A percentile compares a stretch with the other conserved stretches of the same genome.
Conservation (phyloP, 495 filamentous ascomycete genomes). For the Chaetomium tenue region DNA sequence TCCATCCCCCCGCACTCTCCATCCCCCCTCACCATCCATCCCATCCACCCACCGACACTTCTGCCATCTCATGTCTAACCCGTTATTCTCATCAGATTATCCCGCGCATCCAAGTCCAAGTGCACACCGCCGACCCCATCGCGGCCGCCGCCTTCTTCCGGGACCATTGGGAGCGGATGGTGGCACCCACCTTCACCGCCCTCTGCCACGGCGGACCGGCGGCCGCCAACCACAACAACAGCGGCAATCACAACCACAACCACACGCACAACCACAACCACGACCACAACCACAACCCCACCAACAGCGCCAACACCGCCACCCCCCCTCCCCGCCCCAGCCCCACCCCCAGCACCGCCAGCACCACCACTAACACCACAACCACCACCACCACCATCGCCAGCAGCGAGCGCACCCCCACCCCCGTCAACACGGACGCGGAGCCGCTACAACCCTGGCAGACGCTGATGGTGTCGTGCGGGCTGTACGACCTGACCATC, state of each 20-base stretch:
- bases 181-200: not conserved
- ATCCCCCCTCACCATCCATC: not conserved
- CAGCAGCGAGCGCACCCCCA: not conserved
- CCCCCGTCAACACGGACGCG: too few relatives aligned
- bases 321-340: too few relatives aligned
- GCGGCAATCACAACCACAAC: too few relatives aligned
- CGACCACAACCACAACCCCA: too few relatives aligned
- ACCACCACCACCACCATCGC: not conserved
- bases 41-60: not conserved
- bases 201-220: not conserved
- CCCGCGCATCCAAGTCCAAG: not conserved
- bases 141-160: not conserved
- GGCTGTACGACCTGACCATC: not conserved
- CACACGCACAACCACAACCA: too few relatives aligned
- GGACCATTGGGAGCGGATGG: not conserved
- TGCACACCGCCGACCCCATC: too few relatives aligned
- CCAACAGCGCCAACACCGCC: too few relatives aligned
- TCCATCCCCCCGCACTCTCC: too few relatives aligned
- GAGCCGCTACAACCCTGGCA: too few relatives aligned
- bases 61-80: not conserved
- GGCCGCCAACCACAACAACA: too few relatives aligned
- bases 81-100: not conserved
- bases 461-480: not conserved
- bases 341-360: too few relatives aligned
- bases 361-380: not conserved